A percentile compares a stretch with the other conserved stretches of the same genome.
Evolutionary conservation across 2,329 filamentous ascomycete genomes (phyloP).

Genomic region (Sporothrix humicola): DNA sequence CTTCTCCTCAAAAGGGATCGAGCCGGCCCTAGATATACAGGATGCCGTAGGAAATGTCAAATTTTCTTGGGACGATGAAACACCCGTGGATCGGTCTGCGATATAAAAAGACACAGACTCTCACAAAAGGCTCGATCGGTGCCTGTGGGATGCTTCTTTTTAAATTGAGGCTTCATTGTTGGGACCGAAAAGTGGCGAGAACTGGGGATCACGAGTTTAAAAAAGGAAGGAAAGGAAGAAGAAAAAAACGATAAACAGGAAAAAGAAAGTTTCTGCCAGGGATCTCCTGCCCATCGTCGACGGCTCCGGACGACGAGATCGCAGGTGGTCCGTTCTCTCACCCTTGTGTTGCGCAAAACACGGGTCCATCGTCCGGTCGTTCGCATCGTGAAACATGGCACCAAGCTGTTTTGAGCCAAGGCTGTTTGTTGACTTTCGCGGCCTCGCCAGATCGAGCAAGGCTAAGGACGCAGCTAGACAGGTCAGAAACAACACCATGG

Average conservation of each 20-base stretch:
- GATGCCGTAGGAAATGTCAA: neutral
- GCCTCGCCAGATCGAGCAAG: slow-evolving; percentile 10
- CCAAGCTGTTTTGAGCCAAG: slow-evolving; percentile 24
- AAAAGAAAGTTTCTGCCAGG: slow-evolving; percentile 1
- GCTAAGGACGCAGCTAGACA: neutral
- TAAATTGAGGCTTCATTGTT: neutral
- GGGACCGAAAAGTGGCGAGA: neutral
- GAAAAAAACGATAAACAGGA: neutral
- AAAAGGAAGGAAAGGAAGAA: neutral
- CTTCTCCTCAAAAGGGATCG: neutral
- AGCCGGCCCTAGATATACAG: neutral
- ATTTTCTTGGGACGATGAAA: slow-evolving; percentile 10
- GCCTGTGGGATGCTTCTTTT: neutral
- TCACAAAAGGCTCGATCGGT: neutral
- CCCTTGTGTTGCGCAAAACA: slow-evolving; percentile 14
- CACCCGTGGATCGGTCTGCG: neutral
- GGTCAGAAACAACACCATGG: neutral
- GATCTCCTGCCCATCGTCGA: neutral
- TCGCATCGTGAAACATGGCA: slow-evolving; percentile 15
- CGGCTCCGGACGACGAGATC: neutral
- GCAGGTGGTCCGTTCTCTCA: slow-evolving; percentile 6
- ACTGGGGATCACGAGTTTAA: neutral
- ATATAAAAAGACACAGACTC: slow-evolving; percentile 9
- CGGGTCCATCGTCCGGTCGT: slow-evolving; percentile 17
- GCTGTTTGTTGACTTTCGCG: slow-evolving; percentile 19